Evolutionary conservation across 108 stramenopile genomes (phyloP).

Genomic region (Aurantiochytrium sp.): DNA sequence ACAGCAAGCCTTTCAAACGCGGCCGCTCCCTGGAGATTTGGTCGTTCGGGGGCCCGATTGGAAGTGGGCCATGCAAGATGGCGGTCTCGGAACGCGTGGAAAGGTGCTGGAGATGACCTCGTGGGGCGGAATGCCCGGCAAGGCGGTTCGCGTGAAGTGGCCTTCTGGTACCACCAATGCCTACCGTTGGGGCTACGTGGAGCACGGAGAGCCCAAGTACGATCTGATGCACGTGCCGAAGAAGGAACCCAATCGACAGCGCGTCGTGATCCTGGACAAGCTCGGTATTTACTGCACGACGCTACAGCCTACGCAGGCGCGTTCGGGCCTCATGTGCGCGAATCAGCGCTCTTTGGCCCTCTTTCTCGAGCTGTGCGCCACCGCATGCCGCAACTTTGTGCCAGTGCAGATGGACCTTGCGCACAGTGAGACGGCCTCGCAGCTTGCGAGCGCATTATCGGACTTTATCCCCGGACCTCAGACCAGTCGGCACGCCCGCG

Average conservation of each 20-base stretch:
- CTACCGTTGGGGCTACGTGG: constrained; percentile 1
- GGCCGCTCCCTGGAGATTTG: not conserved
- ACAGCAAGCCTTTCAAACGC: not conserved
- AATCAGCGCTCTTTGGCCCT: not conserved
- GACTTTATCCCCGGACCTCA: not conserved
- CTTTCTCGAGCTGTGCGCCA: constrained; percentile 7
- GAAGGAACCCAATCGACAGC: not conserved
- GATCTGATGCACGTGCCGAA: not conserved
- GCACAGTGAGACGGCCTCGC: not conserved
- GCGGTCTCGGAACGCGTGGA: not conserved
- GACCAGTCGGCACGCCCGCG: not conserved
- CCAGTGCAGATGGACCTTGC: not conserved
- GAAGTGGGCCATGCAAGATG: not conserved
- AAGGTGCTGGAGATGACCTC: not conserved
- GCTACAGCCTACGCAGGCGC: not conserved
- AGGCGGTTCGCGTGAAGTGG: constrained; percentile 11
- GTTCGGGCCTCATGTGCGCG: not conserved
- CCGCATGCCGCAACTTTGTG: constrained; percentile 1
- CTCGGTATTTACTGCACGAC: not conserved
- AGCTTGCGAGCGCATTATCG: not conserved
- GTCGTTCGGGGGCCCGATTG: not conserved
- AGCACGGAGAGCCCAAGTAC: not conserved
- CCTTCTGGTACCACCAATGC: not conserved
- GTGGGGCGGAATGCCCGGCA: not conserved
- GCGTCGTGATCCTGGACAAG: not conserved